phyloP scores from a whole-genome alignment of 75 land plant species.

The Chamaecyparis obtusa region DNA sequence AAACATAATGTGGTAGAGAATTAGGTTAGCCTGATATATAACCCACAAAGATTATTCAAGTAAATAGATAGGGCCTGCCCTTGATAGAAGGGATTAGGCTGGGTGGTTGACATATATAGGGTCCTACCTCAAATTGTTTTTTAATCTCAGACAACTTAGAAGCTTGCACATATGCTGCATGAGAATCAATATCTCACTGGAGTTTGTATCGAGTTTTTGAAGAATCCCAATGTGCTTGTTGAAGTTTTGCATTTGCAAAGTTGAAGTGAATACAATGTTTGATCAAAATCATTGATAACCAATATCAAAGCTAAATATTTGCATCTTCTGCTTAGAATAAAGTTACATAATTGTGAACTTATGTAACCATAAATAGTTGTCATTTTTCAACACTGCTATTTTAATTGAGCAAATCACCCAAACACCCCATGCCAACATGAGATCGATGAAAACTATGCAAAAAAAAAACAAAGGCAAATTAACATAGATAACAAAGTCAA shows the following conservation, averaged over 20 bases:
- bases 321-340: no score
- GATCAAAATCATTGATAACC: neutral
- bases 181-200: constrained; percentile 68
- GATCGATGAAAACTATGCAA: neutral
- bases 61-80: neutral
- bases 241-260: constrained; percentile 60
- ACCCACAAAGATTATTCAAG: neutral
- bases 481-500: neutral
- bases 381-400: no score
- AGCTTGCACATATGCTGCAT: constrained; percentile 48
- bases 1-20: neutral
- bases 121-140: constrained; percentile 48
- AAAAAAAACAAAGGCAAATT: neutral
- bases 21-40: neutral
- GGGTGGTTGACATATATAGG: neutral
- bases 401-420: no score
- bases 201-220: constrained; percentile 75
- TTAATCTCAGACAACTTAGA: constrained; percentile 61
- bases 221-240: constrained; percentile 74
- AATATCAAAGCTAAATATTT: no score
- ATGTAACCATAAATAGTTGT: no score
- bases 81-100: neutral
- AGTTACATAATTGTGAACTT: no score
- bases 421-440: neutral
- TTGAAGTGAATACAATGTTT: neutral